These are phyloP conservation scores for Gossypium turneri DNA, from an alignment of 345 rosid species.

Conservation along the genomic window DNA sequence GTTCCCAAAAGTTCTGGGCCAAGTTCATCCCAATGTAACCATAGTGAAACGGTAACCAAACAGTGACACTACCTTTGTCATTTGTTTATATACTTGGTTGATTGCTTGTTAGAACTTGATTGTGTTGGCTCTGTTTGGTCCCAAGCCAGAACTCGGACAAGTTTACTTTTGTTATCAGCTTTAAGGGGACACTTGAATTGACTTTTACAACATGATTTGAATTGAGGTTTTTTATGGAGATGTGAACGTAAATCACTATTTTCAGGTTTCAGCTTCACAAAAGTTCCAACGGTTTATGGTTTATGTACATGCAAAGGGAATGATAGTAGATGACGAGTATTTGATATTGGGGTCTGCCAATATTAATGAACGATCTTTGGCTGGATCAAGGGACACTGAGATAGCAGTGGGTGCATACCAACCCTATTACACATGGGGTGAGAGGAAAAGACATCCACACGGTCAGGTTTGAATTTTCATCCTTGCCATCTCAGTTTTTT, in stretches of 20 bases:
- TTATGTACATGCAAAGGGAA: constrained; percentile 83
- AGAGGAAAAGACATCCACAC: constrained; percentile 45
- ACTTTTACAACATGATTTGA: neutral
- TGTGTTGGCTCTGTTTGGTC: neutral
- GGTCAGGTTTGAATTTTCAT: constrained; percentile 50
- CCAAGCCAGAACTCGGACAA: neutral
- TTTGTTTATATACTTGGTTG: neutral
- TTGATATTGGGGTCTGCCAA: constrained; percentile 79
- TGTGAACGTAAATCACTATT: constrained; percentile 3
- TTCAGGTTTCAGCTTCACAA: constrained; percentile 56
- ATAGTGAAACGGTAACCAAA: constrained; percentile 35
- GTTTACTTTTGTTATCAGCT: neutral
- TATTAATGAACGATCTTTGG: constrained; percentile 81
- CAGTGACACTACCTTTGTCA: neutral
- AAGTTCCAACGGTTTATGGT: constrained; percentile 70
- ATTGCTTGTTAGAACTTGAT: neutral
- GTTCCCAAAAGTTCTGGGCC: constrained; percentile 22
- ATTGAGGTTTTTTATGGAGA: neutral
- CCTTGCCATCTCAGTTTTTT: neutral
- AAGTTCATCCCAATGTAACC: neutral
- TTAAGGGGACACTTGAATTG: neutral
- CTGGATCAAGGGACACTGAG: constrained; percentile 85
- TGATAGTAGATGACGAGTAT: constrained; percentile 79
- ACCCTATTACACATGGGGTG: constrained; percentile 52
- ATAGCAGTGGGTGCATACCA: constrained; percentile 87